Evolutionary conservation across 768 basidiomycete genomes (phyloP), one percentile per base, ranked within the genome.

Genomic region (Cyclocybe aegerita): DNA sequence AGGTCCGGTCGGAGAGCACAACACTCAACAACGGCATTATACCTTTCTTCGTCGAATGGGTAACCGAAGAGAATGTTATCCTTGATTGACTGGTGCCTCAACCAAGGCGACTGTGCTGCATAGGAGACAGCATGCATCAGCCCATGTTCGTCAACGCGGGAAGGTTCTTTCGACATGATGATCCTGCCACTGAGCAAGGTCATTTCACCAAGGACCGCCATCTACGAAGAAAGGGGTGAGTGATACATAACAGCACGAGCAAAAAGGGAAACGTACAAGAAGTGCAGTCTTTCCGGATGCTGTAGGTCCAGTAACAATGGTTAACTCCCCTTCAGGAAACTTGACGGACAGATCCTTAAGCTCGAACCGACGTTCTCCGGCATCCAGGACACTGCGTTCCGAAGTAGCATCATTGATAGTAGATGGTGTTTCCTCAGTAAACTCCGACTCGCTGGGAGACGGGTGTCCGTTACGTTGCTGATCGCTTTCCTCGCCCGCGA

Each of bases 1-100:
- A 98, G 67, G 71, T 98, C 96, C 0, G 88, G 82, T 29, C 64
- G 70, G 46, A 98, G 67, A 1, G 93, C 93, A 61, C 95, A 98
- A 10, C 83, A 87, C 45, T 92, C 85, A n/a, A 95, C 64, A 23
- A 93, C 90, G 0, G 72, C 74, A 8, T 85, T 69, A 56, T 94
- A 94, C 43, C 90, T 73, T 54, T 84, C 81, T 54, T 88, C 82
- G 46, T 89, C 86, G 54, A 73, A 81, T 1, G 83, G 82, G 55
- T 80, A 79, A 0, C 88, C 89, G 63, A 93, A 93, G 8, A 90
- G 67, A 60, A 94, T 90, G 61, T 94, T 93, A 36, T 86, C 85
- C 56, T 78, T 82, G 64, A 93, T 89, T 0, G 88, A 85, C 40
- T 84, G 82, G 58, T 87, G 83, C 12, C 80, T 74, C 46, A 87